phyloP scores from a whole-genome alignment of 2,329 filamentous ascomycete species.

The Sphaerostilbella broomeana region DNA sequence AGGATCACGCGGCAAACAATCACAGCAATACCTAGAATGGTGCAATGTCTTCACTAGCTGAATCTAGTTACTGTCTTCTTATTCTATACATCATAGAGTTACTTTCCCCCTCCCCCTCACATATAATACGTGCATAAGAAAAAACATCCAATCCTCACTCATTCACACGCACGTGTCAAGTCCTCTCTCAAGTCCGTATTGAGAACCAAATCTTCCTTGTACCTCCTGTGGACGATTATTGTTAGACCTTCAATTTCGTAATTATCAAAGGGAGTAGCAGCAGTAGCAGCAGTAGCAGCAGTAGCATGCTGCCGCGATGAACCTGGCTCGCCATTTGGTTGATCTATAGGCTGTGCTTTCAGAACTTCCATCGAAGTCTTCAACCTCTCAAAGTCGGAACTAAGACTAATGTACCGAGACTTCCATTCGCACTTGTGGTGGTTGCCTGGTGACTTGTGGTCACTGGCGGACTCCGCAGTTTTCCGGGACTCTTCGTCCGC shows the following conservation, averaged over 20 bases:
- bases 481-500: not conserved
- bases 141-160: not conserved
- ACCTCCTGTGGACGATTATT: constrained; percentile 44
- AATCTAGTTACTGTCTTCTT: too few relatives aligned
- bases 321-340: not conserved
- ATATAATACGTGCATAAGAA: too few relatives aligned
- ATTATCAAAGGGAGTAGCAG: constrained; percentile 27
- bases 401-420: constrained; percentile 10
- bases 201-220: constrained; percentile 45
- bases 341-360: not conserved
- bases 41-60: too few relatives aligned
- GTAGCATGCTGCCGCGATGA: constrained; percentile 3
- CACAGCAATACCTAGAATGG: too few relatives aligned
- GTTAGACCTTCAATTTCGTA: constrained; percentile 43
- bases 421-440: constrained; percentile 11
- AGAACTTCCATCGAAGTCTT: constrained; percentile 5
- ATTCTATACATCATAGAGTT: too few relatives aligned
- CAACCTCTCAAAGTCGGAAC: constrained; percentile 8
- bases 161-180: not conserved
- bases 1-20: too few relatives aligned
- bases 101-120: too few relatives aligned
- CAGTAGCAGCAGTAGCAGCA: too few relatives aligned
- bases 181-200: constrained; percentile 37
- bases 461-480: not conserved
- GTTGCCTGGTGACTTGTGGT: not conserved